Percentiles rank a stretch among this genome's conserved stretches.
These are phyloP conservation scores for Thermochaetoides thermophila DNA, from an alignment of 495 filamentous ascomycete species.

Conservation along the genomic window DNA sequence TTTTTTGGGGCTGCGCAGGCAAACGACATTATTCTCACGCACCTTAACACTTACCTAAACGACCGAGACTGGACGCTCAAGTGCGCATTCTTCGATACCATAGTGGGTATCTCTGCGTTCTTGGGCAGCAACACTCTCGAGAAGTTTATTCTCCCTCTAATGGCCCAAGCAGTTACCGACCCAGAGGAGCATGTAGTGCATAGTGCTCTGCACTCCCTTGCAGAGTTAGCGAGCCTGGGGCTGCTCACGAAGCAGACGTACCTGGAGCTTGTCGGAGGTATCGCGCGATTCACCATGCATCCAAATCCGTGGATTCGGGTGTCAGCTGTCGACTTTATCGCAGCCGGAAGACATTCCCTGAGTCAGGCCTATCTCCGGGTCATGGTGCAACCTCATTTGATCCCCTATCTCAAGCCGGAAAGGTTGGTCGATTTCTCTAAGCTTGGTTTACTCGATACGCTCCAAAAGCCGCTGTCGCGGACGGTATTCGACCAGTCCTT, in stretches of 20 bases:
- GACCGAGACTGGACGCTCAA: constrained; percentile 93
- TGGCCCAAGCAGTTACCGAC: constrained; percentile 94
- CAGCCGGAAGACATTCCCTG: constrained; percentile 60
- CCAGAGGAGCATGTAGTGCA: constrained; percentile 92
- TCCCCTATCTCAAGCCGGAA: constrained; percentile 63
- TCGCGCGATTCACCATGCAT: constrained; percentile 75
- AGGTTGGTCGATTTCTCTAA: constrained; percentile 50
- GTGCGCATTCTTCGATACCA: constrained; percentile 90
- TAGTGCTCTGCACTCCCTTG: constrained; percentile 73
- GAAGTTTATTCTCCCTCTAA: constrained; percentile 89
- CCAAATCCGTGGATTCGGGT: constrained; percentile 93
- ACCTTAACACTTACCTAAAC: constrained; percentile 95
- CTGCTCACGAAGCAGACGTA: constrained; percentile 70
- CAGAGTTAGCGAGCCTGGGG: constrained; percentile 78
- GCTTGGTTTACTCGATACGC: constrained; percentile 56
- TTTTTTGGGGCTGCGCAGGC: constrained; percentile 84
- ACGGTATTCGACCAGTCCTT: constrained; percentile 71
- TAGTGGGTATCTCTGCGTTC: constrained; percentile 84
- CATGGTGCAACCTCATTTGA: constrained; percentile 63
- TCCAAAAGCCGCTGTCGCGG: constrained; percentile 72
- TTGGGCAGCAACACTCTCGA: constrained; percentile 77
- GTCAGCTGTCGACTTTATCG: constrained; percentile 69
- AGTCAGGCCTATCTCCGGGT: constrained; percentile 70
- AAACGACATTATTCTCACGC: constrained; percentile 86
- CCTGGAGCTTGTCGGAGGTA: constrained; percentile 73